Evolutionary conservation across 257 asterid species (phyloP).

Genomic region (Plantago elongata): DNA sequence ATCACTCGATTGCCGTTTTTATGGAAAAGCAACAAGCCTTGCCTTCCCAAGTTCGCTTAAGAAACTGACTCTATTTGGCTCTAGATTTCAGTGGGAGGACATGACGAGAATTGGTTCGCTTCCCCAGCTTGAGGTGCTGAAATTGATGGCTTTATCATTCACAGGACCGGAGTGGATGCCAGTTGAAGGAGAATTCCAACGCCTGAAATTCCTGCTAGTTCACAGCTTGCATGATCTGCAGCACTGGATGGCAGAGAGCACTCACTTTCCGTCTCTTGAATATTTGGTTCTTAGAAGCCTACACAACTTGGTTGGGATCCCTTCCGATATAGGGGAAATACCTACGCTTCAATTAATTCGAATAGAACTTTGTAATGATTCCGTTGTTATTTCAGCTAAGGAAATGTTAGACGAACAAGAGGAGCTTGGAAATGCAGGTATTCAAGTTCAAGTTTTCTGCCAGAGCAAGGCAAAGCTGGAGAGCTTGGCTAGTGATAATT

Average conservation of each 20-base stretch:
- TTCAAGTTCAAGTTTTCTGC: constrained; percentile 2
- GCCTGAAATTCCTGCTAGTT: constrained; percentile 1
- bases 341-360: constrained; percentile 11
- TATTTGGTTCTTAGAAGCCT: neutral
- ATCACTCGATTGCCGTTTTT: neutral
- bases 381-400: constrained; percentile 7
- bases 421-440: constrained; percentile 13
- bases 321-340: constrained; percentile 14
- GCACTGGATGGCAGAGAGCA: constrained; percentile 1
- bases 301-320: constrained; percentile 14
- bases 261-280: constrained; percentile 1
- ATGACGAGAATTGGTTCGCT: constrained; percentile 11
- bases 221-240: neutral
- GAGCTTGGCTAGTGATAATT: neutral
- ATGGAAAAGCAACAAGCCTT: neutral
- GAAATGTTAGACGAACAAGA: constrained; percentile 21
- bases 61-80: constrained; percentile 1
- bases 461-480: neutral
- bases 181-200: constrained; percentile 5
- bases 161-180: constrained; percentile 6
- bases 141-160: neutral
- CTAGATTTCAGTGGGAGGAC: neutral
- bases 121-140: constrained; percentile 11
- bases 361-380: neutral
- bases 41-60: constrained; percentile 8